These are phyloP conservation scores for Saraca asoca DNA, from an alignment of 331 rosid species.

Conservation along the genomic window DNA sequence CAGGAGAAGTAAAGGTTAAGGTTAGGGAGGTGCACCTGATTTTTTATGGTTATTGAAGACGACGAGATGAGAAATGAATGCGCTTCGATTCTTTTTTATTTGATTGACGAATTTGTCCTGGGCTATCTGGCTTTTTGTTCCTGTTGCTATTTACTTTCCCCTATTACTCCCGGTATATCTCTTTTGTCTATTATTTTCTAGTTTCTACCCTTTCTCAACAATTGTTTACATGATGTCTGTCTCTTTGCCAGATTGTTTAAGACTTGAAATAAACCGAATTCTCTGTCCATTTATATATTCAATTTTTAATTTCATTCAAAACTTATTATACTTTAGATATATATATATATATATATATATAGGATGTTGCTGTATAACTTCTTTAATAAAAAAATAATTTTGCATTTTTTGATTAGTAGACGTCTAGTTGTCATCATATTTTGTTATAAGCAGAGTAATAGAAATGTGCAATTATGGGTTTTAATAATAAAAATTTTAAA, in stretches of 20 bases:
- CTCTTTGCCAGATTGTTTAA: background rate
- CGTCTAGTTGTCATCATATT: too few species aligned
- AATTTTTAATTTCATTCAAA: too few species aligned
- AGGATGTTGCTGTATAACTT: too few species aligned
- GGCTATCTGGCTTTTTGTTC: slow-evolving; percentile 15
- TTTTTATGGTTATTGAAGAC: slow-evolving; percentile 65
- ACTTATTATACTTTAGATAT: background rate
- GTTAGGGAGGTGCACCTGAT: slow-evolving; percentile 2
- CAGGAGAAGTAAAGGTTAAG: slow-evolving; percentile 56
- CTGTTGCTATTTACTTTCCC: slow-evolving; percentile 7
- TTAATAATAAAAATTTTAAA: too few species aligned
- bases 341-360: too few species aligned
- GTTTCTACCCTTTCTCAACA: background rate
- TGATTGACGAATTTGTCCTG: slow-evolving; percentile 53
- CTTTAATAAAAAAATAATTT: too few species aligned
- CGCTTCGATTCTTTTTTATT: slow-evolving; percentile 50
- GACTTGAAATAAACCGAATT: too few species aligned
- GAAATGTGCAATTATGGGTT: too few species aligned
- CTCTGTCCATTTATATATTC: too few species aligned
- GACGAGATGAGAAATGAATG: slow-evolving; percentile 78
- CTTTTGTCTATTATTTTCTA: background rate
- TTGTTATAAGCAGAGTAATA: too few species aligned
- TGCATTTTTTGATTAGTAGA: too few species aligned
- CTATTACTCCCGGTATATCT: background rate
- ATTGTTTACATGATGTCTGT: background rate